Conservation (phyloP, 2,329 filamentous ascomycete species). For the Arthrobotrys pseudoclavata region DNA sequence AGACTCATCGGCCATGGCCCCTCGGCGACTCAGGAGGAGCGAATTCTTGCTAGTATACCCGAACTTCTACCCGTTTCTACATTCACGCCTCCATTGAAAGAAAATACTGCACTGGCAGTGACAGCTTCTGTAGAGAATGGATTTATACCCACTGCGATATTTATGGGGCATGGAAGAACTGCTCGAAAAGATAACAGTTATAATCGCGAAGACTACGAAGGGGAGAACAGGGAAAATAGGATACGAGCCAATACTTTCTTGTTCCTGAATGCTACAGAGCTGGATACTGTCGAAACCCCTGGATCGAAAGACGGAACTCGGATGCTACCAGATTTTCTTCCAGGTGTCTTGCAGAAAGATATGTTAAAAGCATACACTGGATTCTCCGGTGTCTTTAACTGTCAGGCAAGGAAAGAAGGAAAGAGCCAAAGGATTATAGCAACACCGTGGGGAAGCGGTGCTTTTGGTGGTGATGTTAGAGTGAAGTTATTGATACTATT, state of each 20-base stretch:
- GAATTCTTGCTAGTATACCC: constrained; percentile 39
- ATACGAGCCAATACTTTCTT: constrained; percentile 40
- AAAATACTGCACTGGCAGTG: constrained; percentile 40
- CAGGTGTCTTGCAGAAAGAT: constrained; percentile 43
- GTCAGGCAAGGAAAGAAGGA: background rate
- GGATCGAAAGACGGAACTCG: background rate
- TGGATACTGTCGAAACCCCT: constrained; percentile 32
- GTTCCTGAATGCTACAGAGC: constrained; percentile 44
- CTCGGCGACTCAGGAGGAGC: constrained; percentile 53
- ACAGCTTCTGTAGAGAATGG: constrained; percentile 2
- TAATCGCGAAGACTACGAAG: constrained; percentile 23
- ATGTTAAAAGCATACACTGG: constrained; percentile 54
- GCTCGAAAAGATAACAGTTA: constrained; percentile 34
- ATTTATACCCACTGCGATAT: constrained; percentile 36
- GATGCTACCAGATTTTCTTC: constrained; percentile 43
- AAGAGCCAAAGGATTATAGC: constrained; percentile 46
- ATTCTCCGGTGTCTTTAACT: constrained; percentile 35
- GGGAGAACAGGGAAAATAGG: background rate
- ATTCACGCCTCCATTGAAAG: constrained; percentile 49
- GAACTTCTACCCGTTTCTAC: constrained; percentile 52
- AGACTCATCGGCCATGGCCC: constrained; percentile 50
- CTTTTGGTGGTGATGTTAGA: constrained; percentile 52
- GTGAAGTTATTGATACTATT: constrained; percentile 49
- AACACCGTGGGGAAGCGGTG: constrained; percentile 52
- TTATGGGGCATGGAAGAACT: constrained; percentile 51